Evolutionary conservation across 441 rosid species (phyloP).

Genomic region (Bocquillonia castaneifolia): DNA sequence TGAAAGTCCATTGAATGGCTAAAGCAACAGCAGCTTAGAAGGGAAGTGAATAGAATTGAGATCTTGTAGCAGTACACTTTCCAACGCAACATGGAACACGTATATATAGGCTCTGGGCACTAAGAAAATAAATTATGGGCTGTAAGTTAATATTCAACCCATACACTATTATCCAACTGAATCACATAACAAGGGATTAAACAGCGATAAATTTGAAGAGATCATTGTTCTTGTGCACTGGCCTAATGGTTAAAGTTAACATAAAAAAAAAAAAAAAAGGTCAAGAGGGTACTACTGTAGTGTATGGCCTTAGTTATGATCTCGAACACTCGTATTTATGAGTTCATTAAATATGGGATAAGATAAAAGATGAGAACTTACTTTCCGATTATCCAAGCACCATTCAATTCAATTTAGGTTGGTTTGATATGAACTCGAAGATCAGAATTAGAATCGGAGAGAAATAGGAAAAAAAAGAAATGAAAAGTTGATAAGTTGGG

Average conservation of each 20-base stretch:
- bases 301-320: neutral
- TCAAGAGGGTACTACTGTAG: neutral
- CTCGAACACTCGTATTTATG: neutral
- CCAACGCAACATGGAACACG: neutral
- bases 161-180: neutral
- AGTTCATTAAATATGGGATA: neutral
- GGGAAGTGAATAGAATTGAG: neutral
- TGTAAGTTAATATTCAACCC: neutral
- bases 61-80: neutral
- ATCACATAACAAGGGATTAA: neutral
- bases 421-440: too few species aligned
- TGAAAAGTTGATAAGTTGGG: too few species aligned
- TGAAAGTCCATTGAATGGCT: slow-evolving; percentile 10
- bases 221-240: neutral
- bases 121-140: neutral
- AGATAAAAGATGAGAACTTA: neutral
- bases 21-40: neutral
- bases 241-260: neutral
- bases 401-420: too few species aligned
- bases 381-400: neutral
- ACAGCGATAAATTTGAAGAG: neutral
- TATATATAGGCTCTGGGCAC: neutral
- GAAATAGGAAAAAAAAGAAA: too few species aligned
- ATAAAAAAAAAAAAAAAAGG: neutral
- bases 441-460: too few species aligned